These are phyloP conservation scores for Saitoella complicata DNA, from an alignment of 805 yeast species.

Conservation along the genomic window DNA sequence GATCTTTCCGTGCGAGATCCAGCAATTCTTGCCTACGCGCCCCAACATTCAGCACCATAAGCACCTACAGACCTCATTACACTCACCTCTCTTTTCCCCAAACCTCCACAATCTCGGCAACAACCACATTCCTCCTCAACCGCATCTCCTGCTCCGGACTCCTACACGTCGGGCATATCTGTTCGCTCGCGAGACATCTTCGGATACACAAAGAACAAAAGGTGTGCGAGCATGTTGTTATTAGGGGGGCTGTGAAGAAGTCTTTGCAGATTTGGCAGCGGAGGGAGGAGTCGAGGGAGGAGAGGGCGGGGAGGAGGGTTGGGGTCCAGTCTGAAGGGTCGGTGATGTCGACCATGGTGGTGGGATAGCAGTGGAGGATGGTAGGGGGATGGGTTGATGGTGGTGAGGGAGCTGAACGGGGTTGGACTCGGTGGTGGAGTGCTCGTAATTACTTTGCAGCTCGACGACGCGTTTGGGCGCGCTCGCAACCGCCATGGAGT, in stretches of 20 bases:
- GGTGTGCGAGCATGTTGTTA: slow-evolving; percentile 74
- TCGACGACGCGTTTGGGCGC: too few relatives aligned
- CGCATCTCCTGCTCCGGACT: slow-evolving; percentile 53
- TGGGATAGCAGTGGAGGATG: too few relatives aligned
- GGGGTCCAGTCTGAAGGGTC: slow-evolving; percentile 61
- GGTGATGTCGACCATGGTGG: slow-evolving; percentile 20
- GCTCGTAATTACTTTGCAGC: too few relatives aligned
- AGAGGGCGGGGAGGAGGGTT: slow-evolving; percentile 38
- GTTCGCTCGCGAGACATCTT: slow-evolving; percentile 39
- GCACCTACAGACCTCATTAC: too few relatives aligned
- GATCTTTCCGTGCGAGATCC: too few relatives aligned
- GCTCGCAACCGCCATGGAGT: too few relatives aligned
- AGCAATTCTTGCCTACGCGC: too few relatives aligned
- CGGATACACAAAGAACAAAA: slow-evolving; percentile 82
- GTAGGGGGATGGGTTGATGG: too few relatives aligned
- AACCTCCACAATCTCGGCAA: slow-evolving; percentile 49
- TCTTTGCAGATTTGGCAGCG: slow-evolving; percentile 85
- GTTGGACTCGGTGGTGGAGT: too few relatives aligned
- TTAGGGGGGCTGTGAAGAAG: slow-evolving; percentile 58
- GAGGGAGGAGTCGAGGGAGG: slow-evolving; percentile 50
- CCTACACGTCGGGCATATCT: slow-evolving; percentile 65
- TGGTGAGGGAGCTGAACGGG: too few relatives aligned
- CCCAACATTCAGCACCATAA: too few relatives aligned
- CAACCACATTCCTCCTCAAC: slow-evolving; percentile 44
- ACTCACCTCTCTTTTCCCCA: too few relatives aligned